Conservation (phyloP, 2,329 filamentous ascomycete species). For the Gaeumannomyces sp. region DNA sequence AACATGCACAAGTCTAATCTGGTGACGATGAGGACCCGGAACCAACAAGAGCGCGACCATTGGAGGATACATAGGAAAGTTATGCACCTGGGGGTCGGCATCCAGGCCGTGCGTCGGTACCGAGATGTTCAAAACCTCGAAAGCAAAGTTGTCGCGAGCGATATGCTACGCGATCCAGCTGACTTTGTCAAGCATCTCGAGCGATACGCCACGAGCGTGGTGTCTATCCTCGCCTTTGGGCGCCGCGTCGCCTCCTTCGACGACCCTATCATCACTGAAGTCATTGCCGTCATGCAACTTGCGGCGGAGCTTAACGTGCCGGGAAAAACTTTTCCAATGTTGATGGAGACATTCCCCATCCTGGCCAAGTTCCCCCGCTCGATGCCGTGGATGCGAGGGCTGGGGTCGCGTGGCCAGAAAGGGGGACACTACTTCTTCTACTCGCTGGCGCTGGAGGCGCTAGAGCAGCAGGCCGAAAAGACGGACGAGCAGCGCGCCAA, state of each 20-base stretch:
- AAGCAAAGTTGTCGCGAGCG: constrained; percentile 47
- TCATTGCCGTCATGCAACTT: constrained; percentile 51
- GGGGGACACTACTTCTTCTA: constrained; percentile 46
- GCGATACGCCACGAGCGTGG: constrained; percentile 45
- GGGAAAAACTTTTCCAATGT: constrained; percentile 48
- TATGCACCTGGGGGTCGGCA: constrained; percentile 44
- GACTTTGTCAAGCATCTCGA: constrained; percentile 48
- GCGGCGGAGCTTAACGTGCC: constrained; percentile 50
- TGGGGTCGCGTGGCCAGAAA: constrained; percentile 33
- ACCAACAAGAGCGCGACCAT: constrained; percentile 31
- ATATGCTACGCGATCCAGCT: constrained; percentile 36
- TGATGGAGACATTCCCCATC: constrained; percentile 49
- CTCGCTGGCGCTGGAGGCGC: constrained; percentile 43
- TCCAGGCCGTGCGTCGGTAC: constrained; percentile 50
- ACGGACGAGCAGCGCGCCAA: constrained; percentile 17
- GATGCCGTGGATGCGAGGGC: constrained; percentile 44
- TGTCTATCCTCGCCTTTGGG: constrained; percentile 51
- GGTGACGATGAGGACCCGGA: constrained; percentile 37
- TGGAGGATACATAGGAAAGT: constrained; percentile 42
- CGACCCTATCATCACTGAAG: constrained; percentile 54
- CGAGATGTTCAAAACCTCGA: constrained; percentile 51
- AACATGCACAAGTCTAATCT: constrained; percentile 24
- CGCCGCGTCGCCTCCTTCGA: constrained; percentile 41
- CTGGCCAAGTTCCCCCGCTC: constrained; percentile 41
- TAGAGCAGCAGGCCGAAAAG: constrained; percentile 29